Evolutionary conservation across 1,139 yeast species (phyloP).

Genomic region (Williopsis jadinii): DNA sequence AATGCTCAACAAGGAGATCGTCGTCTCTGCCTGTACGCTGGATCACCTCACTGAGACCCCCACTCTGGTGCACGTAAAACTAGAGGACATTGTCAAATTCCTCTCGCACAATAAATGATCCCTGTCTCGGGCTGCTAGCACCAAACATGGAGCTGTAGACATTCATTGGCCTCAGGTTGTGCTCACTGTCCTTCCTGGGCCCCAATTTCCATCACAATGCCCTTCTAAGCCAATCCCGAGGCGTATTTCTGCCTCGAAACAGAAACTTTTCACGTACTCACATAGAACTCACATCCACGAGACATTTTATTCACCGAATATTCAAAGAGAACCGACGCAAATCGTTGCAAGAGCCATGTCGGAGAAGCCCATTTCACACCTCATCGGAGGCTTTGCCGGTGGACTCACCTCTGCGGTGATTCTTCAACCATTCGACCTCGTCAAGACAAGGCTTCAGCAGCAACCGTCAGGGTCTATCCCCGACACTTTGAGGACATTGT

Average conservation of each 20-base stretch:
- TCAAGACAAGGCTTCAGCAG: conserved; percentile 89
- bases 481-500: conserved; percentile 40
- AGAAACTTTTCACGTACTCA: no score
- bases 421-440: conserved; percentile 83
- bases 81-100: conserved; percentile 3
- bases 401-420: conserved; percentile 79
- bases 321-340: no score
- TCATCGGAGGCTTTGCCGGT: conserved; percentile 79
- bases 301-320: no score
- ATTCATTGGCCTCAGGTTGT: background rate
- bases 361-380: conserved; percentile 36
- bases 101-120: background rate
- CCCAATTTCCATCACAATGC: no score
- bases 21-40: conserved; percentile 7
- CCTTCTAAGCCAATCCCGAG: no score
- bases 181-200: no score
- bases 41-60: conserved; percentile 1
- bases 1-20: conserved; percentile 4
- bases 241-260: no score
- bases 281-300: no score
- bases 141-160: background rate
- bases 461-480: conserved; percentile 34
- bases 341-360: background rate
- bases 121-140: background rate
- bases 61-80: conserved; percentile 3